Evolutionary conservation across 1,284 basidiomycete species (phyloP), one percentile per base, ranked within the genome.

Genomic region (Rhodotorula sp.): DNA sequence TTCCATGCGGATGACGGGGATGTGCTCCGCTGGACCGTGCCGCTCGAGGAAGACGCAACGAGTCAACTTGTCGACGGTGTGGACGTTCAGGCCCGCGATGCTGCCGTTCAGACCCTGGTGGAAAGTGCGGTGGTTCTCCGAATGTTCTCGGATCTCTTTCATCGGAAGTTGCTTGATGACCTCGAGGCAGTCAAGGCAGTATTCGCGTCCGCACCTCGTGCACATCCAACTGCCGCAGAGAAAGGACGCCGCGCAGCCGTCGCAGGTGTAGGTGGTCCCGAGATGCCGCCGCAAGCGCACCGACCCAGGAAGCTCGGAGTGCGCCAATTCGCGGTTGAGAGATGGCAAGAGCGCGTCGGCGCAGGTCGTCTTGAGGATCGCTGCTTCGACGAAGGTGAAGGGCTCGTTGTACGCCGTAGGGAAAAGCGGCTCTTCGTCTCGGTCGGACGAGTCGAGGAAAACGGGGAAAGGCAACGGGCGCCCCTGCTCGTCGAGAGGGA

Each of bases 181-280:
- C 31, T 77, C 85, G 58, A 85, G 83, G 80, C 95, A 97, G 67
- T 91, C 89, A 1, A 88, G 85, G 79, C 94, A 97, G 23, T 91
- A 89, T 81, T 97, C 95, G 21, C 92, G 88, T 2, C 93, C 94
- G 80, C 94, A 97, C n/a, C 86, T 80, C 15, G 87, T 85, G 81
- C 94, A 97, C 85, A 94, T 90, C 87, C 90, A 97, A 69, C 88
- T 91, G 69, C 89, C 89, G 10, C 90, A 90, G 81, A 97, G 96
- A 70, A 97, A 88, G 21, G 92, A 93, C 5, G 92, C 93, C 83
- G 91, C 90, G 81, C 95, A 97, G 4, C 90, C 92, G 81, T 97
- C 92, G 80, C 91, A 96, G 56, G 89, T 92, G 21, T 88, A 88
- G 52, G 92, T 87, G 68, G 91, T 88, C 70, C 90, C 90, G 56